Base-by-base conservation (phyloP, 306 rosid species). In the Cajanus cajan region DNA sequence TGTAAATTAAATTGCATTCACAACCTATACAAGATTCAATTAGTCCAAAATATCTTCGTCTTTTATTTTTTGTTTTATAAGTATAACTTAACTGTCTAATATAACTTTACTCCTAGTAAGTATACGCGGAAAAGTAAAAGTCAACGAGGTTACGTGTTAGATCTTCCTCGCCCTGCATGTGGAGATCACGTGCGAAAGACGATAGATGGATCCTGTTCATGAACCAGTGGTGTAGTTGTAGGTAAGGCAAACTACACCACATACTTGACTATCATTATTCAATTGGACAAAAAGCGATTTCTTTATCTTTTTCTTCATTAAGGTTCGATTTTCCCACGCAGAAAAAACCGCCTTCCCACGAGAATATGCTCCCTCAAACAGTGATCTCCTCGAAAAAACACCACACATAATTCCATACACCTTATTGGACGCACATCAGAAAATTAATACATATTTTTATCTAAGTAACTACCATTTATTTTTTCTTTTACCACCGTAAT, bases 201-300 rank as follows among this genome's bases (percentile, higher is more conserved):
- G 76, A 88, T 22, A 54, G 43, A 88, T 22, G 47, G 43, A 51
- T 31, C 62, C 15, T 11, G 67, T 8, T 71, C 71, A 76, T 59
- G 74, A 86, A 66, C 71, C 70, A 24, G 72, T 80, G 85, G 74
- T 7, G 43, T 68, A 62, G 85, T 71, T 7, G 43, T 68, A 62
- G 61, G 28, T 43, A 68, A 62, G 61, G 22, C 40, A 68, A 82
- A 7, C 69, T n/a, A 65, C 25, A 79, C 90, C 94, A 31, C 87
- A 82, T 22, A 82, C 50, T 55, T 33, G 61, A 14, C 74, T 31
- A 15, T 87, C 90, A 61, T 71, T 51, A 18, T 54, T 81, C 57
- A 74, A 44, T 16, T 18, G 4, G 52, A 66, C 82, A 15, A 77
- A 68, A 72, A 58, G n/a, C 47, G 5, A 12, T 47, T 39, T 44